Evolutionary conservation across 139 green algal genomes (phyloP).

Genomic region (Chlorella sorokiniana): DNA sequence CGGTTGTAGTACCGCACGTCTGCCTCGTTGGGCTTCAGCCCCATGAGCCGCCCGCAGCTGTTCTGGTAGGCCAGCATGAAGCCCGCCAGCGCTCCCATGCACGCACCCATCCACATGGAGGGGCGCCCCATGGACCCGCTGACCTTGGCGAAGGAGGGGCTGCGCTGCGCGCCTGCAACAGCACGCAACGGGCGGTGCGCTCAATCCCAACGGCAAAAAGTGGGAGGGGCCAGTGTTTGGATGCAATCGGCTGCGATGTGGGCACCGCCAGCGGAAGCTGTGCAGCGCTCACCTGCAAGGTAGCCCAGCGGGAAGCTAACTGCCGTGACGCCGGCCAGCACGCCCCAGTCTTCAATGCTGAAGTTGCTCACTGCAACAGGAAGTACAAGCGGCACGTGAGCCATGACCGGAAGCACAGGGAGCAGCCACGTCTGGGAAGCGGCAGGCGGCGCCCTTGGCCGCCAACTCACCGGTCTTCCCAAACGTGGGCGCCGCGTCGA

Average conservation of each 20-base stretch:
- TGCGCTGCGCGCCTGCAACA: slow-evolving; percentile 27
- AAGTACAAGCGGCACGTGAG: not conserved
- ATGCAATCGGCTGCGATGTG: not conserved
- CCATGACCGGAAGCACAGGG: not conserved
- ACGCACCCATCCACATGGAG: not conserved
- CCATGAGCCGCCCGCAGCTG: slow-evolving; percentile 36
- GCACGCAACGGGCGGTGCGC: too few species aligned
- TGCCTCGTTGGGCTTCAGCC: slow-evolving; percentile 34
- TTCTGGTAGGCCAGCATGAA: slow-evolving; percentile 53
- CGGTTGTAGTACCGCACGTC: slow-evolving; percentile 27
- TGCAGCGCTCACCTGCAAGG: slow-evolving; percentile 20
- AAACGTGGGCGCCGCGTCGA: slow-evolving; percentile 35
- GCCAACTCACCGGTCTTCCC: slow-evolving; percentile 30
- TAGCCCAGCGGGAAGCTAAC: slow-evolving; percentile 31
- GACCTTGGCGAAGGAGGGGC: slow-evolving; percentile 28
- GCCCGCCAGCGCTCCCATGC: slow-evolving; percentile 33
- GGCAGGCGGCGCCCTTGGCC: not conserved
- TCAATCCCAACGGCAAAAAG: not conserved
- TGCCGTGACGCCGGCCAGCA: not conserved
- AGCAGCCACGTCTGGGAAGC: not conserved
- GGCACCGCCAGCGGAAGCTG: not conserved
- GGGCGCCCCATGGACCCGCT: slow-evolving; percentile 36
- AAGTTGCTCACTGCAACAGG: slow-evolving; percentile 40
- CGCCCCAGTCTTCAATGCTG: slow-evolving; percentile 18
- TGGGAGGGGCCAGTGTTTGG: not conserved